These are phyloP conservation scores for Cupressus sempervirens DNA, from an alignment of 75 land plant genomes.

Conservation along the genomic window DNA sequence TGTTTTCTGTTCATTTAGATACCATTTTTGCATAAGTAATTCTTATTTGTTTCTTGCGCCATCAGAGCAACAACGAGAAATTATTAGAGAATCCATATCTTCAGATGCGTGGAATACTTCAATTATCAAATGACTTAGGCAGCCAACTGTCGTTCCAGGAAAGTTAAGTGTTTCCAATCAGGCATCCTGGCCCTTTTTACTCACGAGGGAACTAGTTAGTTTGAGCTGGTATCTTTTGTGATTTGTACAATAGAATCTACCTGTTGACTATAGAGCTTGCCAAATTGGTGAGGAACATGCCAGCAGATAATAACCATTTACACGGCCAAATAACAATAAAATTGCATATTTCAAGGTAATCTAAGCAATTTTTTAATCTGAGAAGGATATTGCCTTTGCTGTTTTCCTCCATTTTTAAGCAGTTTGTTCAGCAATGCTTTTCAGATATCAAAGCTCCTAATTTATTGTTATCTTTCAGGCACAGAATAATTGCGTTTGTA, in stretches of 20 bases:
- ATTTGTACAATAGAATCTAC: background rate
- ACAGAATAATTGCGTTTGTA: background rate
- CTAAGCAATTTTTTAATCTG: background rate
- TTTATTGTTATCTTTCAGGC: slow-evolving; percentile 8
- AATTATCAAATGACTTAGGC: slow-evolving; percentile 69
- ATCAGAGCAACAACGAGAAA: slow-evolving; percentile 97
- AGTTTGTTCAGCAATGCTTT: background rate
- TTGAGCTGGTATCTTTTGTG: slow-evolving; percentile 7
- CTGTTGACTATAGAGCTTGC: background rate
- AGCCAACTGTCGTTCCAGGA: slow-evolving; percentile 23
- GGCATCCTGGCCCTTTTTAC: background rate
- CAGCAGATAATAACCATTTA: slow-evolving; percentile 3
- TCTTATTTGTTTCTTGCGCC: slow-evolving; percentile 9
- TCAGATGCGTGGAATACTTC: slow-evolving; percentile 96
- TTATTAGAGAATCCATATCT: slow-evolving; percentile 96
- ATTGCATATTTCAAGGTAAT: background rate
- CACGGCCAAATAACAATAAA: slow-evolving; percentile 6
- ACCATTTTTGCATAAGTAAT: background rate
- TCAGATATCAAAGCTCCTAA: background rate
- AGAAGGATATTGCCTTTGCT: background rate
- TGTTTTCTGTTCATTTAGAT: background rate
- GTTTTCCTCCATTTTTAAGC: background rate
- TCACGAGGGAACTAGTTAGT: background rate
- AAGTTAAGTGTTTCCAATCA: slow-evolving; percentile 4
- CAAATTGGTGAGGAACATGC: background rate